Conservation (phyloP, 441 rosid species). For the Mallotus japonicus region DNA sequence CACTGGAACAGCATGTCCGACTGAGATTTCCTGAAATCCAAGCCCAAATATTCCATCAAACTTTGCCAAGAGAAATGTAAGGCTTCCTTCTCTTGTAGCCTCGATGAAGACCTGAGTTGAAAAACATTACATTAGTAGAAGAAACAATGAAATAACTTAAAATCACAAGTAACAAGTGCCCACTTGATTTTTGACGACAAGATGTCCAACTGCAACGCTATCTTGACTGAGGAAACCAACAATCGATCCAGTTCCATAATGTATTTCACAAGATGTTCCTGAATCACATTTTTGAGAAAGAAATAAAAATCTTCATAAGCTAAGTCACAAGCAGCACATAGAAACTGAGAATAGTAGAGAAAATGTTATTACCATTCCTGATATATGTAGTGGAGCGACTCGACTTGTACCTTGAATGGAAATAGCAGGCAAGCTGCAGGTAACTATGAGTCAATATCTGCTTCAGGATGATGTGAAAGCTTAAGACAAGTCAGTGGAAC, state of each 20-base stretch:
- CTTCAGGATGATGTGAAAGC: not conserved
- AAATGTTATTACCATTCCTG: slow-evolving; percentile 40
- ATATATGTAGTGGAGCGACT: slow-evolving; percentile 56
- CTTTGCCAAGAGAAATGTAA: slow-evolving; percentile 52
- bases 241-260: slow-evolving; percentile 72
- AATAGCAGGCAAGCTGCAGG: slow-evolving; percentile 67
- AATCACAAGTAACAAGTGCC: slow-evolving; percentile 6
- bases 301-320: not conserved
- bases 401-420: slow-evolving; percentile 69
- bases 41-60: slow-evolving; percentile 85
- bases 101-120: slow-evolving; percentile 59
- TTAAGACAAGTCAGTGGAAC: slow-evolving; percentile 20
- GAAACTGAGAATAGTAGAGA: not conserved
- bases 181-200: slow-evolving; percentile 66
- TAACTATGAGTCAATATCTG: slow-evolving; percentile 3
- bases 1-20: slow-evolving; percentile 58
- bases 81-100: slow-evolving; percentile 65
- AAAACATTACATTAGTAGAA: slow-evolving; percentile 4
- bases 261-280: slow-evolving; percentile 59
- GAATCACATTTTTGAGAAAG: slow-evolving; percentile 14
- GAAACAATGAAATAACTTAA: not conserved
- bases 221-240: slow-evolving; percentile 82
- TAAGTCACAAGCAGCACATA: not conserved
- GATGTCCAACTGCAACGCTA: slow-evolving; percentile 62
- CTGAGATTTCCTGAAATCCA: slow-evolving; percentile 79